Percentiles rank a stretch among this genome's conserved stretches.
Evolutionary conservation across 2,329 filamentous ascomycete genomes (phyloP).

Genomic region (Fusarium sp.): DNA sequence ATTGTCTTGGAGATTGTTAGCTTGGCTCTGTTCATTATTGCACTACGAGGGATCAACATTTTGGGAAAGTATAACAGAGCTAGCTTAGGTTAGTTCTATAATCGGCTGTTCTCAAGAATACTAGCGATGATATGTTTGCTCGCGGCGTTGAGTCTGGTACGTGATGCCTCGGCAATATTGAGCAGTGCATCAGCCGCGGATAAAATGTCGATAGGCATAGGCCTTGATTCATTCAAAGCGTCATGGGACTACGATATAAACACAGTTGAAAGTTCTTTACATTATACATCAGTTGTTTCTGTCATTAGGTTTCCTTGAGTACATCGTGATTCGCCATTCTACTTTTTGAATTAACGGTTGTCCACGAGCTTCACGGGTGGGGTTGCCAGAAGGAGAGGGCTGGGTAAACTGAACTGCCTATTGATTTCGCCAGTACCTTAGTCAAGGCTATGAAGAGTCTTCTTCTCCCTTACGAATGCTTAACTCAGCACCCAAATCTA

Average conservation of each 20-base stretch:
- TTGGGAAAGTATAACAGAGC: constrained; percentile 8
- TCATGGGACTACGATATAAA: too few relatives aligned
- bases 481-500: too few relatives aligned
- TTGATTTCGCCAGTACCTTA: too few relatives aligned
- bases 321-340: background rate
- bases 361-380: too few relatives aligned
- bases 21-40: background rate
- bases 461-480: too few relatives aligned
- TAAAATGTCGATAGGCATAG: background rate
- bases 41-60: background rate
- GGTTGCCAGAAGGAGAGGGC: too few relatives aligned
- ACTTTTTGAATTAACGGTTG: background rate
- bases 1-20: background rate
- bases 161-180: background rate
- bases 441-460: too few relatives aligned
- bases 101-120: rapidly evolving
- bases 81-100: background rate
- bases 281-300: background rate
- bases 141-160: background rate
- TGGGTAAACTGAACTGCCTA: too few relatives aligned
- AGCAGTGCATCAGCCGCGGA: background rate
- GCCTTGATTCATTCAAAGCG: rapidly evolving
- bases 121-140: rapidly evolving
- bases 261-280: background rate
- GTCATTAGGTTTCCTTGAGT: background rate